phyloP scores from a whole-genome alignment of 208 protist genomes.

The Entamoeba moshkovskii region DNA sequence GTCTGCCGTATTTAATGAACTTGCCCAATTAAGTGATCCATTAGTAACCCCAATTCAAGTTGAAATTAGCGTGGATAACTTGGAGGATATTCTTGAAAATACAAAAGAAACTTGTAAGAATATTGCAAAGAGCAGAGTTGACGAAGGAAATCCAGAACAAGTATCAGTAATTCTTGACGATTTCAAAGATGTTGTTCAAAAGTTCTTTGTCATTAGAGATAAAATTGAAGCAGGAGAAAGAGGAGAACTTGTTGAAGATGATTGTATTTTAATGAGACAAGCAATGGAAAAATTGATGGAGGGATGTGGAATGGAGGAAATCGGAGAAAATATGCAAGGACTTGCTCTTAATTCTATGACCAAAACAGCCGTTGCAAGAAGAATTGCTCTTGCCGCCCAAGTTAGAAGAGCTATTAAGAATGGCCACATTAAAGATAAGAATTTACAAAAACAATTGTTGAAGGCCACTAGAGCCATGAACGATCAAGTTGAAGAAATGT shows the following conservation, averaged over 20 bases:
- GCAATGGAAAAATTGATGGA: background rate
- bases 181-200: background rate
- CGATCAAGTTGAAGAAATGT: background rate
- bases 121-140: background rate
- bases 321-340: background rate
- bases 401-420: slow-evolving; percentile 3
- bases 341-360: background rate
- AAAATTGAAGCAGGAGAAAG: background rate
- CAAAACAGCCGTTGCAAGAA: background rate
- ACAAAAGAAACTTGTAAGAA: background rate
- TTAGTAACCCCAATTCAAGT: background rate
- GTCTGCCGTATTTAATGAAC: background rate
- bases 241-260: background rate
- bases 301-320: background rate
- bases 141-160: background rate
- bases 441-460: background rate
- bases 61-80: background rate
- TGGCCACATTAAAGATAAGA: background rate
- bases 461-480: background rate
- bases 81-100: background rate
- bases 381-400: background rate
- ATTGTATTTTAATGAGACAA: background rate
- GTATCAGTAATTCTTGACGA: background rate
- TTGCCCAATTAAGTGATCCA: background rate
- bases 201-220: background rate